Conservation (phyloP, 2,329 filamentous ascomycete genomes). For the Sclerotinia minor region DNA sequence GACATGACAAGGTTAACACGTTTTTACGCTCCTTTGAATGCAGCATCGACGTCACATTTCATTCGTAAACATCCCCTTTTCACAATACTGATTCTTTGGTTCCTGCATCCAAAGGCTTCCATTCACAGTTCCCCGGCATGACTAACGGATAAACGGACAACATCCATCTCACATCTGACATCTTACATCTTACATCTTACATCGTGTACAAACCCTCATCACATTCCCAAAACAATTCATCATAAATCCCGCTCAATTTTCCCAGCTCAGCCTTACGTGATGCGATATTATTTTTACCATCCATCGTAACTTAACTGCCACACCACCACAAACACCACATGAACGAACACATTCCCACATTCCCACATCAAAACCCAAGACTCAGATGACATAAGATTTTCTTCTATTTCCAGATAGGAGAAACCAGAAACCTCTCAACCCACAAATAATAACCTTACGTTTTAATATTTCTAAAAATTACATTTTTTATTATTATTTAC, state of each 20-base stretch:
- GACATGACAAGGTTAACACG: constrained; percentile 15
- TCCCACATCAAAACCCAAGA: neutral
- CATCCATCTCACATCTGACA: neutral
- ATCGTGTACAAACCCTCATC: neutral
- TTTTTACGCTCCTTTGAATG: constrained; percentile 3
- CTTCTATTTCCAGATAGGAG: constrained; percentile 17
- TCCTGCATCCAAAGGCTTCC: neutral
- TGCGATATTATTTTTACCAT: neutral
- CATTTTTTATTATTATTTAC: neutral
- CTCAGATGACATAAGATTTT: constrained; percentile 12
- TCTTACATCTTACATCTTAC: neutral
- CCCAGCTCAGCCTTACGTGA: constrained; percentile 15
- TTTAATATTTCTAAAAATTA: neutral
- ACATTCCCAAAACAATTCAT: neutral
- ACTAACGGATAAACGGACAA: constrained; percentile 7
- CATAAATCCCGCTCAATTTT: neutral
- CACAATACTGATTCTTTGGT: neutral
- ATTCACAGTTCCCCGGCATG: neutral
- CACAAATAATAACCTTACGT: too few relatives aligned
- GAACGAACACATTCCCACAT: neutral
- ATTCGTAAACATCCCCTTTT: neutral
- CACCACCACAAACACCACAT: neutral
- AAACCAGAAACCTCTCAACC: neutral
- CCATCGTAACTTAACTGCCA: neutral
- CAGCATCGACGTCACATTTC: constrained; percentile 12